phyloP scores from a whole-genome alignment of 495 filamentous ascomycete genomes.

The Talaromyces ruber region DNA sequence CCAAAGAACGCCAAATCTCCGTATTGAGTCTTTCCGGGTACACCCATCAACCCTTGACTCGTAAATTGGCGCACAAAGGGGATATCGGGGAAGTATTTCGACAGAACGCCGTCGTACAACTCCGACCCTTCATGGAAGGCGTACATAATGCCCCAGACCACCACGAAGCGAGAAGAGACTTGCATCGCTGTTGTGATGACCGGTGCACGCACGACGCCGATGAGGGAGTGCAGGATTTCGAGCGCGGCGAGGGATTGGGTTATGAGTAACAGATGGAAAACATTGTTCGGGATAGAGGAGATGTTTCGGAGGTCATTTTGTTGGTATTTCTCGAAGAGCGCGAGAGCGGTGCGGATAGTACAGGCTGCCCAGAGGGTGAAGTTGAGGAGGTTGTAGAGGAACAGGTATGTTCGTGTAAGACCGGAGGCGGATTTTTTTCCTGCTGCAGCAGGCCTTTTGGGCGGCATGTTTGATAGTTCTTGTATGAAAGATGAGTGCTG shows the following conservation, averaged over 20 bases:
- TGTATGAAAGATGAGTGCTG: not conserved
- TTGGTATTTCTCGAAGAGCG: slow-evolving; percentile 19
- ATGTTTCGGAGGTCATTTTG: slow-evolving; percentile 26
- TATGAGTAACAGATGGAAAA: slow-evolving; percentile 60
- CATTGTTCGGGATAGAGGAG: slow-evolving; percentile 39
- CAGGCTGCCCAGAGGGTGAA: slow-evolving; percentile 67
- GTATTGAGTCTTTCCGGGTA: slow-evolving; percentile 11
- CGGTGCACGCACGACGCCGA: slow-evolving; percentile 76
- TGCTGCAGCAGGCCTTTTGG: slow-evolving; percentile 2
- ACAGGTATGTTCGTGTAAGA: slow-evolving; percentile 46
- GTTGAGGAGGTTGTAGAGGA: slow-evolving; percentile 73
- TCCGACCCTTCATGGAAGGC: slow-evolving; percentile 47
- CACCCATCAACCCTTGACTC: not conserved
- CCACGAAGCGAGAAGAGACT: slow-evolving; percentile 69
- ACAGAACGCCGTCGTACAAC: slow-evolving; percentile 1
- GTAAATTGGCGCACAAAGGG: not conserved
- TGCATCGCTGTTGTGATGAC: slow-evolving; percentile 83
- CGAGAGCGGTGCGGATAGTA: slow-evolving; percentile 50
- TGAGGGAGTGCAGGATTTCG: slow-evolving; percentile 69
- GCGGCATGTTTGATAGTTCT: not conserved
- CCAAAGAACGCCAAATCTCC: slow-evolving; percentile 37
- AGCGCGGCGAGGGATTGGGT: slow-evolving; percentile 77
- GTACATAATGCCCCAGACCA: slow-evolving; percentile 72
- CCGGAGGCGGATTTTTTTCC: slow-evolving; percentile 4
- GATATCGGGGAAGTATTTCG: not conserved